Conservation (phyloP, 148 eudicot species). For the Rhododendron griersonianum region DNA sequence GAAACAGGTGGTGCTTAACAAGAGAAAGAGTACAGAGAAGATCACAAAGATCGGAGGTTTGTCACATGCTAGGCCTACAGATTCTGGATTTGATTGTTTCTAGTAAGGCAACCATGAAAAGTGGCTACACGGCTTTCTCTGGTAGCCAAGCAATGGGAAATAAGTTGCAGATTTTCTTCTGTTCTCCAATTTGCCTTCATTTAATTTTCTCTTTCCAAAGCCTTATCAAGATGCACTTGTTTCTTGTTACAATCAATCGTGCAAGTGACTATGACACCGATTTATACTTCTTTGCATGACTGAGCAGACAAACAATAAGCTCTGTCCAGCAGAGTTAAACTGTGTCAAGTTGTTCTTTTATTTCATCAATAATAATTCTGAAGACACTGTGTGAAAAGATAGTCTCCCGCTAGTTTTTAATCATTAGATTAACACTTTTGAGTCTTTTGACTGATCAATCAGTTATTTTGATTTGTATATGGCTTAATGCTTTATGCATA, state of each 20-base stretch:
- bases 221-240: neutral
- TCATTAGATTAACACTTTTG: too few species aligned
- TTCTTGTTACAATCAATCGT: neutral
- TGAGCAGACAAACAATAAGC: neutral
- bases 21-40: conserved; percentile 18
- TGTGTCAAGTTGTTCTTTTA: neutral
- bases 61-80: conserved; percentile 22
- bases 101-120: neutral
- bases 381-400: neutral
- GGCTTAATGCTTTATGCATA: neutral
- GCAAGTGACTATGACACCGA: neutral
- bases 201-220: neutral
- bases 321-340: neutral
- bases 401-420: neutral
- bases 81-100: conserved; percentile 6
- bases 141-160: neutral
- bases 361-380: neutral
- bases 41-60: conserved; percentile 19
- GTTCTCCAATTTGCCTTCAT: neutral
- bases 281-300: conserved; percentile 1
- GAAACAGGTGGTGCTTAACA: conserved; percentile 21
- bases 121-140: neutral
- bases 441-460: neutral
- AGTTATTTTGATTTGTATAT: neutral
- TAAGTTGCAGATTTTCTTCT: neutral